Percentiles rank a stretch among this genome's conserved stretches.
These are phyloP conservation scores for Coelastrella sp. DNA, from an alignment of 139 green algal species.

Conservation along the genomic window DNA sequence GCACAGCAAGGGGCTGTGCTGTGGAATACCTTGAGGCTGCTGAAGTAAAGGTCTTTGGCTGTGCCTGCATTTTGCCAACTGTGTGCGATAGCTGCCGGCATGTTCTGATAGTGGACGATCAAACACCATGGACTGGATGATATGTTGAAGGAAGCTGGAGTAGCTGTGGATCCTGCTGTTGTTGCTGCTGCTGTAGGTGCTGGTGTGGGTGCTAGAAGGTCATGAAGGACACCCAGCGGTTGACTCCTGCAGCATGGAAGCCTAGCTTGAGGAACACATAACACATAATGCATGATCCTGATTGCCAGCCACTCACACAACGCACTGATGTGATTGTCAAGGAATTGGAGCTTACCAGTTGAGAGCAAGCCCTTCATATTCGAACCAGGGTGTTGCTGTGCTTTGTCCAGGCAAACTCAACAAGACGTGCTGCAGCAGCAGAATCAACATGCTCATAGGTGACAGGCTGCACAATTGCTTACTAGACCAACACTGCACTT, in stretches of 20 bases:
- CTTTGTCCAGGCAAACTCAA: slow-evolving; percentile 51
- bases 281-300: no score
- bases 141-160: not conserved
- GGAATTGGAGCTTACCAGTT: slow-evolving; percentile 57
- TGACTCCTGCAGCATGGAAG: slow-evolving; percentile 54
- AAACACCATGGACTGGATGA: slow-evolving; percentile 51
- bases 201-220: slow-evolving; percentile 52
- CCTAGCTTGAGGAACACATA: not conserved
- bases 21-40: slow-evolving; percentile 63
- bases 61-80: slow-evolving; percentile 51
- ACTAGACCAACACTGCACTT: no score
- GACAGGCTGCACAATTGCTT: not conserved
- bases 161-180: slow-evolving; percentile 48
- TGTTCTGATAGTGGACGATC: slow-evolving; percentile 57
- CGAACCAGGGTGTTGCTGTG: slow-evolving; percentile 64
- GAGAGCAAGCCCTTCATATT: slow-evolving; percentile 58
- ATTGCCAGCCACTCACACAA: no score
- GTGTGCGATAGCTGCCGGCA: slow-evolving; percentile 38
- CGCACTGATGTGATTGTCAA: not conserved
- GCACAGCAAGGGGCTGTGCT: not conserved
- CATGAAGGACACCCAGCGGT: slow-evolving; percentile 64
- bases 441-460: not conserved
- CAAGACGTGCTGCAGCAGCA: slow-evolving; percentile 68
- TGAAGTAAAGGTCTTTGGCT: slow-evolving; percentile 60
- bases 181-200: slow-evolving; percentile 45